A percentile compares a stretch with the other conserved stretches of the same genome.
Evolutionary conservation across 192 early-diverging fungal species (phyloP).

Genomic region (Helicostylum pulchrum): DNA sequence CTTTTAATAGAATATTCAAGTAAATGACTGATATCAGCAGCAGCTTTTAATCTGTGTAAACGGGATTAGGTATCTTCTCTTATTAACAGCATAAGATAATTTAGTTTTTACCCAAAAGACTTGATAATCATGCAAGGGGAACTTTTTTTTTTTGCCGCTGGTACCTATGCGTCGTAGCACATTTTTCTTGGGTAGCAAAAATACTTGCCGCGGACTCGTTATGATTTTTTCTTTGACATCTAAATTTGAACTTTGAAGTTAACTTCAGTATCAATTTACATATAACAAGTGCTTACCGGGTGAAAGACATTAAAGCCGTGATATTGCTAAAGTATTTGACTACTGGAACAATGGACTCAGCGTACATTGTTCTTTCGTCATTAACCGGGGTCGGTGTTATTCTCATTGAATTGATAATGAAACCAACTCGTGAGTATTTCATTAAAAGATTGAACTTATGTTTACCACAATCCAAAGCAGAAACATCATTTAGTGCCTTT

Average conservation of each 20-base stretch:
- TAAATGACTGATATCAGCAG: neutral
- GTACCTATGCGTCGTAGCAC: neutral
- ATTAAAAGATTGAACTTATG: no score
- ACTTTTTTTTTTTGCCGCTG: constrained; percentile 9
- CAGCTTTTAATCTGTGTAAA: constrained; percentile 5
- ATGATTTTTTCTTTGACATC: constrained; percentile 6
- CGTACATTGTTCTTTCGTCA: constrained; percentile 5
- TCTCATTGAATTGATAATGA: no score
- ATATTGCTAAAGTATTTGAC: constrained; percentile 3
- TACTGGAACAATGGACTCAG: neutral
- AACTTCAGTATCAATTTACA: neutral
- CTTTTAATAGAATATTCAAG: constrained; percentile 3
- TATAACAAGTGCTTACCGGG: neutral
- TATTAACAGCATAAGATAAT: constrained; percentile 3
- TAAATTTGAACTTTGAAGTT: constrained; percentile 5
- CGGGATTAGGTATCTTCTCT: neutral
- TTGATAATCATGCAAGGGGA: neutral
- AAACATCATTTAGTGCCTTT: no score
- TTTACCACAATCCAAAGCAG: no score
- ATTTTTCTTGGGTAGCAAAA: constrained; percentile 5
- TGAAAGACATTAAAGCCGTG: neutral
- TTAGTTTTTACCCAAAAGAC: constrained; percentile 3
- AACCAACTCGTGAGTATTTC: no score
- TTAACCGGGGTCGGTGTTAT: no score
- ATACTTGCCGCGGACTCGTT: constrained; percentile 1